Evolutionary conservation across 2,329 filamentous ascomycete species (phyloP).

Genomic region (Diplodia seriata): DNA sequence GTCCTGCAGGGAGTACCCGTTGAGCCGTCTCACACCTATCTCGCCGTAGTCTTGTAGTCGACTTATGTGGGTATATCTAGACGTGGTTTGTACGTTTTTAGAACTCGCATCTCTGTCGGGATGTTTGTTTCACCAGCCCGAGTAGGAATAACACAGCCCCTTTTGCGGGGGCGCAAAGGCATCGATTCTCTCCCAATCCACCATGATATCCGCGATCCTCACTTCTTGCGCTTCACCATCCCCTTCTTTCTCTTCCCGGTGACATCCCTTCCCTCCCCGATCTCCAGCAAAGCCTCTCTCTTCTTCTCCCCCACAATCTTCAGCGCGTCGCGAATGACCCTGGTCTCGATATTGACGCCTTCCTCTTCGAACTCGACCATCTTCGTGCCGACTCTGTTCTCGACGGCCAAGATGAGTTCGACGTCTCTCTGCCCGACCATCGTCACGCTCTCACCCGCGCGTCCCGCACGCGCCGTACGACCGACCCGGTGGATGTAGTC

Average conservation of each 20-base stretch:
- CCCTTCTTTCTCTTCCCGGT: conserved; percentile 74
- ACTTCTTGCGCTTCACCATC: conserved; percentile 37
- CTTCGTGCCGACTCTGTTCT: conserved; percentile 77
- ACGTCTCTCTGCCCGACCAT: conserved; percentile 94
- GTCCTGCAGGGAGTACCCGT: too few species aligned
- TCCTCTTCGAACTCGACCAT: conserved; percentile 89
- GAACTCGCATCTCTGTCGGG: too few species aligned
- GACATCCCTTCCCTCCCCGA: conserved; percentile 91
- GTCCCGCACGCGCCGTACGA: conserved; percentile 90
- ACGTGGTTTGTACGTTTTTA: too few species aligned
- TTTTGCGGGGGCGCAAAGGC: too few species aligned
- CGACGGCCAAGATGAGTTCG: conserved; percentile 86
- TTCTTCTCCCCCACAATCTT: conserved; percentile 96
- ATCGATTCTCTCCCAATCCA: too few species aligned
- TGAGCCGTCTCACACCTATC: too few species aligned
- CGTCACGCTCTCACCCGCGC: conserved; percentile 81
- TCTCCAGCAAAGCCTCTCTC: conserved; percentile 85
- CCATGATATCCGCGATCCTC: not conserved
- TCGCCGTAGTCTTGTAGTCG: too few species aligned
- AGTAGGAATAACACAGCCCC: too few species aligned
- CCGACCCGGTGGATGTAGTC: conserved; percentile 98
- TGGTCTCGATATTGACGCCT: conserved; percentile 89
- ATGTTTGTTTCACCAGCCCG: too few species aligned
- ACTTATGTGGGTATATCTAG: too few species aligned
- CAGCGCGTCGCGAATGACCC: conserved; percentile 82